These are phyloP conservation scores for Hyphopichia fennica DNA, from an alignment of 1,139 yeast genomes.

Conservation along the genomic window DNA sequence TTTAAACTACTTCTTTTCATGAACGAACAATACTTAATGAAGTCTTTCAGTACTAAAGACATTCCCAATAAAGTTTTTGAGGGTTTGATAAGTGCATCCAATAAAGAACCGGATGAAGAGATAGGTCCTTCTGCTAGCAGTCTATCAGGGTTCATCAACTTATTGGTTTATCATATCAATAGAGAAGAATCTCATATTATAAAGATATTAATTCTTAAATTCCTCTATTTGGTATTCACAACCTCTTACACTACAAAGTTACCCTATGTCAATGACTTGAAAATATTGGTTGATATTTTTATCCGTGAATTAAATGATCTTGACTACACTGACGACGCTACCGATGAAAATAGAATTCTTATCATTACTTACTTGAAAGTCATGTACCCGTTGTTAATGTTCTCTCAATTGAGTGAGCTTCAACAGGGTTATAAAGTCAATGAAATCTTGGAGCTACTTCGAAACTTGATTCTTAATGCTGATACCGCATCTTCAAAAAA, in stretches of 20 bases:
- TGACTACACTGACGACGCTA: constrained; percentile 34
- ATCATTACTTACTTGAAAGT: constrained; percentile 78
- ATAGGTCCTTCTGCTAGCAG: constrained; percentile 17
- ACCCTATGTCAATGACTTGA: constrained; percentile 80
- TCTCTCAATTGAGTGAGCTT: constrained; percentile 57
- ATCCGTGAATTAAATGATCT: constrained; percentile 76
- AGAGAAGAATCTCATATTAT: constrained; percentile 72
- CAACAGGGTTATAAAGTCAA: constrained; percentile 56
- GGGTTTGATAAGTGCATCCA: constrained; percentile 29
- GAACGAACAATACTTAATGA: constrained; percentile 85
- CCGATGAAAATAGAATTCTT: constrained; percentile 53
- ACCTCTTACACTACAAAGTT: constrained; percentile 63
- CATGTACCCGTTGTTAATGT: constrained; percentile 65
- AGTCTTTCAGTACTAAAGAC: constrained; percentile 34
- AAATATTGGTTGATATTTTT: constrained; percentile 82
- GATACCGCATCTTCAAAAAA: constrained; percentile 7
- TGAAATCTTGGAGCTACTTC: constrained; percentile 53
- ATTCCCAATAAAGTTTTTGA: constrained; percentile 51
- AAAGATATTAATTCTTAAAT: constrained; percentile 76
- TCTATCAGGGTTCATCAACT: constrained; percentile 39
- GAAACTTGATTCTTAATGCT: constrained; percentile 39
- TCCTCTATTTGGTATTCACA: constrained; percentile 73
- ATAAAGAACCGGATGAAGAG: no score
- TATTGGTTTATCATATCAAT: constrained; percentile 60
- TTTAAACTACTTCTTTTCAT: constrained; percentile 72